phyloP scores from a whole-genome alignment of 1,284 basidiomycete species.

The Lignosus rhinocerotis region DNA sequence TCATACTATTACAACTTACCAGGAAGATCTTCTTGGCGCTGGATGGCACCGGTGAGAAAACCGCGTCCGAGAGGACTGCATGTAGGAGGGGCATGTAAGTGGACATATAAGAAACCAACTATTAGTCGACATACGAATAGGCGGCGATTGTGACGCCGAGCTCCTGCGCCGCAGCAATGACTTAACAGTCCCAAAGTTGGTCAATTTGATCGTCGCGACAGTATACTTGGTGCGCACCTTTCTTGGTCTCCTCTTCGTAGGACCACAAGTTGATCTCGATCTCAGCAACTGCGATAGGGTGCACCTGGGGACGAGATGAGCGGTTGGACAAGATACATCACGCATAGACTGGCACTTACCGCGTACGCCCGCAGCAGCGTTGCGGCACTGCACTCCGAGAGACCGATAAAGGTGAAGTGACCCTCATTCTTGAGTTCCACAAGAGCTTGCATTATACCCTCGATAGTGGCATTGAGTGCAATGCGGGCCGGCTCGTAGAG shows the following conservation, averaged over 20 bases:
- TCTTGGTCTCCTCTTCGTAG: slow-evolving; percentile 47
- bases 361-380: slow-evolving; percentile 40
- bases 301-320: slow-evolving; percentile 29
- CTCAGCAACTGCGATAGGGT: slow-evolving; percentile 49
- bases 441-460: slow-evolving; percentile 34
- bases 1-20: slow-evolving; percentile 14
- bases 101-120: neutral
- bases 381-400: slow-evolving; percentile 49
- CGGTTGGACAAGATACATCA: neutral
- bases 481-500: slow-evolving; percentile 43
- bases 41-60: slow-evolving; percentile 54
- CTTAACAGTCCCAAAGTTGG: slow-evolving; percentile 19
- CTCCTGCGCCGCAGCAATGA: slow-evolving; percentile 41
- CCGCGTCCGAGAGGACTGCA: slow-evolving; percentile 55
- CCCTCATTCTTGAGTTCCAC: slow-evolving; percentile 39
- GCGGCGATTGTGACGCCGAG: slow-evolving; percentile 51
- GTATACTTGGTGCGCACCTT: slow-evolving; percentile 30
- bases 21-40: slow-evolving; percentile 46
- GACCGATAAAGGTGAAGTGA: slow-evolving; percentile 46
- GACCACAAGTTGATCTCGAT: slow-evolving; percentile 56
- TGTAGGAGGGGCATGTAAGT: neutral
- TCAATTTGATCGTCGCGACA: no score
- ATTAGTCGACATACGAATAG: slow-evolving; percentile 42
- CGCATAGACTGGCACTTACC: neutral
- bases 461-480: slow-evolving; percentile 34